These are phyloP conservation scores for Vitis hybrid DNA, from an alignment of 177 flowering plant genomes.

Conservation along the genomic window DNA sequence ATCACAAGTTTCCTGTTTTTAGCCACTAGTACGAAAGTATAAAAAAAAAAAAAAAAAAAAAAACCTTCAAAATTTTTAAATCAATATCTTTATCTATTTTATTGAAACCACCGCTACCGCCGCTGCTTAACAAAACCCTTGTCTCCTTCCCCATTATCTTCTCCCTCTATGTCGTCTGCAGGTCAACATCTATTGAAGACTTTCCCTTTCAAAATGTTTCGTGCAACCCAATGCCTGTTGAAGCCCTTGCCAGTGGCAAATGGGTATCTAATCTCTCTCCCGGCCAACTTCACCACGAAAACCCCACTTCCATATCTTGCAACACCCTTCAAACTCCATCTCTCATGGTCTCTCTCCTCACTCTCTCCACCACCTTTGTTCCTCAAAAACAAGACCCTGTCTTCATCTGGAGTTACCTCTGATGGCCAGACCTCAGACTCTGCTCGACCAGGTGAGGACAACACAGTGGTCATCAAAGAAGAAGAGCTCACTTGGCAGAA, in stretches of 20 bases:
- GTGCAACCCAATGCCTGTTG: constrained; percentile 2
- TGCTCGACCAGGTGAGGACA: constrained; percentile 32
- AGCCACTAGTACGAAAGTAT: too few relatives aligned
- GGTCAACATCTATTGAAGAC: too few relatives aligned
- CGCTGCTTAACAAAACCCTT: too few relatives aligned
- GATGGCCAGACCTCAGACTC: constrained; percentile 25
- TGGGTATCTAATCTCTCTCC: constrained; percentile 21
- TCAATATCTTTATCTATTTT: too few relatives aligned
- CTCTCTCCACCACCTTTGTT: constrained; percentile 15
- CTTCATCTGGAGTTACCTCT: constrained; percentile 9
- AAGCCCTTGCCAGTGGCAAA: constrained; percentile 29
- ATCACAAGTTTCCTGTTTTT: too few relatives aligned
- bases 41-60: neutral
- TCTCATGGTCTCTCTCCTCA: constrained; percentile 14
- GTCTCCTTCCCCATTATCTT: too few relatives aligned
- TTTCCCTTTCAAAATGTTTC: constrained; percentile 9
- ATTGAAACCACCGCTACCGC: too few relatives aligned
- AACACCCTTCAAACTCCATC: constrained; percentile 24
- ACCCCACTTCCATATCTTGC: constrained; percentile 13
- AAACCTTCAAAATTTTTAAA: too few relatives aligned
- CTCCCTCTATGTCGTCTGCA: constrained; percentile 16
- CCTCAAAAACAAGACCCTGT: constrained; percentile 17
- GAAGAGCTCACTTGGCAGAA: constrained; percentile 1
- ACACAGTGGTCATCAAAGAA: constrained; percentile 15
- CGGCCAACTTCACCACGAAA: constrained; percentile 27